A percentile compares a stretch with the other conserved stretches of the same genome.
Evolutionary conservation across 768 basidiomycete species (phyloP).

Genomic region (Lactarius deliciosus): DNA sequence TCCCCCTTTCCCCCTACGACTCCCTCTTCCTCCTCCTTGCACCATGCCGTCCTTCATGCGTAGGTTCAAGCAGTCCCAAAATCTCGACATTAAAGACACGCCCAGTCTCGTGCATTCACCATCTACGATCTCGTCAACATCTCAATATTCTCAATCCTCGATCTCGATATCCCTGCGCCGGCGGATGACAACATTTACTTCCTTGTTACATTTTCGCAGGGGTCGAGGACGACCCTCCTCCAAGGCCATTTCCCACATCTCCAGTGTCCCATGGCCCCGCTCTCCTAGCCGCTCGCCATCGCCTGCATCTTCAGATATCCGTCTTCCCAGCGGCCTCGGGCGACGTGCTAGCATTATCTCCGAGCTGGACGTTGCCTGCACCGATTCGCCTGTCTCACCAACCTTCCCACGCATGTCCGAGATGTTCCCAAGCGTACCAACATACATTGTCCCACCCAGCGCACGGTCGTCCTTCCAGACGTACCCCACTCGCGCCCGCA

Average conservation of each 20-base stretch:
- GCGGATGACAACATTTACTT: slow-evolving; percentile 2
- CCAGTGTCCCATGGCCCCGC: no score
- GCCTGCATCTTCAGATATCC: slow-evolving; percentile 24
- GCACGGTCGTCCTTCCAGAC: not conserved
- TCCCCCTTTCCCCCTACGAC: not conserved
- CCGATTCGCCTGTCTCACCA: slow-evolving; percentile 1
- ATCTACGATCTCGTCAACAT: slow-evolving; percentile 20
- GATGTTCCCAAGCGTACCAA: not conserved
- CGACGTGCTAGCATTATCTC: slow-evolving; percentile 28
- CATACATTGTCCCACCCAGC: not conserved
- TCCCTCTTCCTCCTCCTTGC: not conserved
- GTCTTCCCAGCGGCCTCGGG: slow-evolving; percentile 25
- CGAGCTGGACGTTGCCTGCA: not conserved
- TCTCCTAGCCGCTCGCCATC: no score
- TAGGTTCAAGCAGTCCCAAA: no score
- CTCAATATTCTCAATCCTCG: slow-evolving; percentile 16
- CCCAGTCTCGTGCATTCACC: slow-evolving; percentile 18
- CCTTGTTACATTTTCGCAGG: slow-evolving; percentile 3
- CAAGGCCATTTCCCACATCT: no score
- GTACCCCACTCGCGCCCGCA: slow-evolving; percentile 8
- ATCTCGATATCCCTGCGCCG: slow-evolving; percentile 4
- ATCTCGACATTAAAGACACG: not conserved
- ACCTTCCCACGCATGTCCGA: not conserved
- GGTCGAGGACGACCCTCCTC: not conserved
- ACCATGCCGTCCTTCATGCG: no score